Conservation (phyloP, 108 stramenopile species). For the Asterionellopsis glacialis region DNA sequence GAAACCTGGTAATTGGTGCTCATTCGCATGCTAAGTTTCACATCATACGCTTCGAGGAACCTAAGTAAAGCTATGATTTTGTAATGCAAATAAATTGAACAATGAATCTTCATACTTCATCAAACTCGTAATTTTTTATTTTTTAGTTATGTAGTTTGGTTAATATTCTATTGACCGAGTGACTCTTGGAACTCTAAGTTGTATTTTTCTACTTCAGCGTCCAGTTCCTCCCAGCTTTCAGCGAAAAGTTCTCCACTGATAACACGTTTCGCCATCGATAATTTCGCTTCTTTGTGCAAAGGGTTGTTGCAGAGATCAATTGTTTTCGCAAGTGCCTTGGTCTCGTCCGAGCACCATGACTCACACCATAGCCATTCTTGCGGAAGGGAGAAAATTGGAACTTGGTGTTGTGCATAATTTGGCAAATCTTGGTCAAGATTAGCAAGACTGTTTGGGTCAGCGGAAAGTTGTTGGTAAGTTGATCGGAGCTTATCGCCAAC, state of each 20-base stretch:
- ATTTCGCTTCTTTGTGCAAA: slow-evolving; percentile 96
- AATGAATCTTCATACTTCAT: too few relatives aligned
- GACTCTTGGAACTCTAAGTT: not conserved
- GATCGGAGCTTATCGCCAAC: slow-evolving; percentile 95
- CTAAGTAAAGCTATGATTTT: too few relatives aligned
- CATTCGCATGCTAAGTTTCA: too few relatives aligned
- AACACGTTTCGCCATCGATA: slow-evolving; percentile 98
- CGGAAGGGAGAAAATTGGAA: slow-evolving; percentile 89
- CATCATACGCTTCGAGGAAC: too few relatives aligned
- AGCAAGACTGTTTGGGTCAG: slow-evolving; percentile 94
- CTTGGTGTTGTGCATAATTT: slow-evolving; percentile 92
- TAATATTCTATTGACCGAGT: too few relatives aligned
- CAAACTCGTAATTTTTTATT: too few relatives aligned
- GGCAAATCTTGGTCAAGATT: slow-evolving; percentile 99
- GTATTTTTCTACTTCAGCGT: slow-evolving; percentile 81
- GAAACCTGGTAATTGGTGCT: too few relatives aligned
- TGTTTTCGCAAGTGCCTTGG: slow-evolving; percentile 94
- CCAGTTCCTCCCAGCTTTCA: slow-evolving; percentile 97
- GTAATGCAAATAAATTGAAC: too few relatives aligned
- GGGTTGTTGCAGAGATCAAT: slow-evolving; percentile 99
- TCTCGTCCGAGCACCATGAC: slow-evolving; percentile 97
- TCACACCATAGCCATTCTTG: slow-evolving; percentile 99
- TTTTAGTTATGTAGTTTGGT: too few relatives aligned
- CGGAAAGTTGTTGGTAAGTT: slow-evolving; percentile 88
- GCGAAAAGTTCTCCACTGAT: slow-evolving; percentile 90